Base-by-base conservation (phyloP, 2,329 filamentous ascomycete species). In the Stromatinia cepivora region DNA sequence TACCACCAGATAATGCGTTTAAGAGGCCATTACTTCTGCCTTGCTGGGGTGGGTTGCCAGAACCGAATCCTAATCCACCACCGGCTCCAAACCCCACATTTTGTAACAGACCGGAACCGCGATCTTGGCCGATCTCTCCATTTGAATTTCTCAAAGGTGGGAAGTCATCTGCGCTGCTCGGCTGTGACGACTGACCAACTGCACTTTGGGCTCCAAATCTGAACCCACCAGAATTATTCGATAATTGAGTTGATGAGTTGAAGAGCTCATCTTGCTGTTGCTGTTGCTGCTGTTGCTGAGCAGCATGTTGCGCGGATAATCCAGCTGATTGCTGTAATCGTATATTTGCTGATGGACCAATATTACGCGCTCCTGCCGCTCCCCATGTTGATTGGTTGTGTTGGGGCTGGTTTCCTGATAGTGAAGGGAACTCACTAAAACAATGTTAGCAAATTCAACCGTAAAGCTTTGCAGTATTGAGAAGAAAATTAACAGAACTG, bases 1-100 rank as follows among this genome's bases (percentile, higher is more conserved):
- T 84, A 71, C 85, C 89, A 7, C 86, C 86, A 56, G 87, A 88
- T n/a, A 90, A 79, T 4, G 87, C 88, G 75, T 88, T 90, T 58
- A 90, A 79, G 52, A 90, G 80, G 11, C 87, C 87, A 75, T 90
- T 90, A 17, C 84, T 87, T 68, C 86, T 81, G 69, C 80, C 83
- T 53, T 79, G 78, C 69, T 82, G 81, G 66, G 81, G 53, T 77
- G 76, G 54, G 79, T 77, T 70, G 53, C 69, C 69, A 25, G 77
- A 75, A 20, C 75, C 75, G 72, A 79, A 79, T n/a, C 76, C 75
- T n/a, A 81, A 72, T 6, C 80, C 77, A 63, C 80, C 79, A 72
- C 84, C 85, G 31, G 82, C 79, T 53, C 82, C 83, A 70, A 89
- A 88, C 45, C 82, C 83, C 70, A 88, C 86, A 58, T 82, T 84